Evolutionary conservation across 2,329 filamentous ascomycete species (phyloP).

Genomic region (Rasamsonia emersonii): DNA sequence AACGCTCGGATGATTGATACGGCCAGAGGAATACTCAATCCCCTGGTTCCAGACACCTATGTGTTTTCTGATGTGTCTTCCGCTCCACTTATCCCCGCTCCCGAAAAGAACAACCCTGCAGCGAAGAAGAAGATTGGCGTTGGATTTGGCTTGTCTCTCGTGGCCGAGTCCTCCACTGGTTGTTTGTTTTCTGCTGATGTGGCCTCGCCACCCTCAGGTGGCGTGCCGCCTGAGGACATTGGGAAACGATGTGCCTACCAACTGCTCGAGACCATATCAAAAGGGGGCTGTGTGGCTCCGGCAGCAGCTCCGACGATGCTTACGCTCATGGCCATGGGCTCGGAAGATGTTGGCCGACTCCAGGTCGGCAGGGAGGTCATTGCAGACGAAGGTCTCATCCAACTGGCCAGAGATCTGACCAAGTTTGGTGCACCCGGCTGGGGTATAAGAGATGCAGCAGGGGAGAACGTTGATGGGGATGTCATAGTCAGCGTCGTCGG

Average conservation of each 20-base stretch:
- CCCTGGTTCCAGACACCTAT: conserved; percentile 79
- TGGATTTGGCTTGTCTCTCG: conserved; percentile 81
- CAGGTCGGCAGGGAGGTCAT: conserved; percentile 73
- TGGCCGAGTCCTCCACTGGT: conserved; percentile 85
- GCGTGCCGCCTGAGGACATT: conserved; percentile 80
- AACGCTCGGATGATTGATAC: conserved; percentile 93
- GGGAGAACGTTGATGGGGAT: conserved; percentile 56
- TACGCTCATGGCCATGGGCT: conserved; percentile 94
- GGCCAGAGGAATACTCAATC: conserved; percentile 78
- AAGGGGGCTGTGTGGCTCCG: conserved; percentile 71
- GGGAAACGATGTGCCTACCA: conserved; percentile 84
- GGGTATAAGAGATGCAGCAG: conserved; percentile 71
- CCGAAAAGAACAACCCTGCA: conserved; percentile 56
- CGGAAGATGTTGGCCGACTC: conserved; percentile 85
- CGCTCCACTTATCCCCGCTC: conserved; percentile 54
- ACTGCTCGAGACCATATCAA: conserved; percentile 70
- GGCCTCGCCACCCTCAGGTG: conserved; percentile 63
- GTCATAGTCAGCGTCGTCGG: conserved; percentile 88
- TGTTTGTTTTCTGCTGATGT: conserved; percentile 84
- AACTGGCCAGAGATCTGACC: conserved; percentile 72
- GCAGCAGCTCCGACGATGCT: conserved; percentile 67
- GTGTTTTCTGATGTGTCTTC: conserved; percentile 63
- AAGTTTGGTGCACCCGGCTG: conserved; percentile 86
- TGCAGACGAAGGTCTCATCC: conserved; percentile 69
- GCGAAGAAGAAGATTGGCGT: conserved; percentile 62